Percentiles rank a stretch among this genome's conserved stretches.
phyloP scores from a whole-genome alignment of 768 basidiomycete genomes.

The Leccinum obscurum region DNA sequence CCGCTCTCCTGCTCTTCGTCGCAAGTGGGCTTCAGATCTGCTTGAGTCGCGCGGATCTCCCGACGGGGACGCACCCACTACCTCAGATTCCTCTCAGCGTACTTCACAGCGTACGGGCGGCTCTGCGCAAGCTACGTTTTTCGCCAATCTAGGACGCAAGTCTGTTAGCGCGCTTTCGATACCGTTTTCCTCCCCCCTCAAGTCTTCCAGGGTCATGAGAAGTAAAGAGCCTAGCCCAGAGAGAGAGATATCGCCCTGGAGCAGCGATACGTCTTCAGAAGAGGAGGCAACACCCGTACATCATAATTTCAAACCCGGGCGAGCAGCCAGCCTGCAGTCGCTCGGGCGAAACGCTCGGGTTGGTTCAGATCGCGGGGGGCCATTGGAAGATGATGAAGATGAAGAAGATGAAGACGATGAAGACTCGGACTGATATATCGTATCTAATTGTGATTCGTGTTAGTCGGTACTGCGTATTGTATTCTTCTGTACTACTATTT shows the following conservation, averaged over 20 bases:
- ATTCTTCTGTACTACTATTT: neutral
- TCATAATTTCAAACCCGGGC: constrained; percentile 13
- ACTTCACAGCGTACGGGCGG: constrained; percentile 9
- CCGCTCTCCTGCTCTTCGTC: constrained; percentile 43
- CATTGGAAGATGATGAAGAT: constrained; percentile 14
- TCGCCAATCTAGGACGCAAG: constrained; percentile 43
- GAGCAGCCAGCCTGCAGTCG: constrained; percentile 12
- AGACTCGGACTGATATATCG: constrained; percentile 19
- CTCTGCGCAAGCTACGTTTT: constrained; percentile 34
- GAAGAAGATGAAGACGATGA: constrained; percentile 3
- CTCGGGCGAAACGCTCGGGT: constrained; percentile 6
- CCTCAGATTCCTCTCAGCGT: constrained; percentile 5
- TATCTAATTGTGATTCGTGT: neutral
- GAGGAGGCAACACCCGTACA: constrained; percentile 32
- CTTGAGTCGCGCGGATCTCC: constrained; percentile 33
- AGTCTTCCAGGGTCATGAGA: constrained; percentile 20
- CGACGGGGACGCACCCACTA: constrained; percentile 15
- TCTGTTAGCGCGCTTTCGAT: constrained; percentile 47
- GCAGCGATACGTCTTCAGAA: constrained; percentile 62
- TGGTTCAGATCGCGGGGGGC: constrained; percentile 24
- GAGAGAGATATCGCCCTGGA: constrained; percentile 45
- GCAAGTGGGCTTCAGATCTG: constrained; percentile 49
- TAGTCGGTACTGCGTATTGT: neutral
- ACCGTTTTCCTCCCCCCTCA: constrained; percentile 34
- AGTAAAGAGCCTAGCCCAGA: constrained; percentile 31